phyloP scores from a whole-genome alignment of 768 basidiomycete genomes.

The Naganishia vishniacii region DNA sequence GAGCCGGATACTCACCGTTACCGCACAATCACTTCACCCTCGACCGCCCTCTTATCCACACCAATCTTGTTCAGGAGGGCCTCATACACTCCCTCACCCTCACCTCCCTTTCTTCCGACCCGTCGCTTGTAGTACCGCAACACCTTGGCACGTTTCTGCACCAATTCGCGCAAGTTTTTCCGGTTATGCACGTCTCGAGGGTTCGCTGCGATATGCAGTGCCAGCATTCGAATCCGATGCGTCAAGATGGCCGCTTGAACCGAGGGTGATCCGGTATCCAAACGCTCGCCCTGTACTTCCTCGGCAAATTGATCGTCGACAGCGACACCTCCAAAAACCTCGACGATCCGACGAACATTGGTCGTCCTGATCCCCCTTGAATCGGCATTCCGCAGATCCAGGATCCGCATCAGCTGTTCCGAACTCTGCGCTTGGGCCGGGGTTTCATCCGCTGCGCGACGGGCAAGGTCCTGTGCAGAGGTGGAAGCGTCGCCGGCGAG shows the following conservation, averaged over 20 bases:
- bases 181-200: conserved; percentile 71
- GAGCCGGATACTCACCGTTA: not conserved
- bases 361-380: conserved; percentile 79
- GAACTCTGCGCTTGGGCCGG: conserved; percentile 38
- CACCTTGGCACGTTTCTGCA: conserved; percentile 76
- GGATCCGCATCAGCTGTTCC: conserved; percentile 58
- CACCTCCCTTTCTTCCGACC: conserved; percentile 19
- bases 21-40: conserved; percentile 74
- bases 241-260: conserved; percentile 78
- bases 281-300: not conserved
- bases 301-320: conserved; percentile 49
- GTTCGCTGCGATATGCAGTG: conserved; percentile 60
- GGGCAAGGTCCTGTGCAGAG: conserved; percentile 11
- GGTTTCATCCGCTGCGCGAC: conserved; percentile 29
- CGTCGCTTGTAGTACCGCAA: conserved; percentile 57
- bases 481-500: conserved; percentile 24
- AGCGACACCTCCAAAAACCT: conserved; percentile 61
- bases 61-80: conserved; percentile 65
- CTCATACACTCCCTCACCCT: conserved; percentile 64
- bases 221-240: conserved; percentile 73
- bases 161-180: conserved; percentile 66
- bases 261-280: conserved; percentile 24
- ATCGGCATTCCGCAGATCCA: conserved; percentile 83
- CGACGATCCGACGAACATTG: conserved; percentile 72
- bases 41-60: conserved; percentile 70